Percentiles rank a stretch among this genome's conserved stretches.
Evolutionary conservation across 2,329 filamentous ascomycete genomes (phyloP).

Genomic region (Fusarium hostae): DNA sequence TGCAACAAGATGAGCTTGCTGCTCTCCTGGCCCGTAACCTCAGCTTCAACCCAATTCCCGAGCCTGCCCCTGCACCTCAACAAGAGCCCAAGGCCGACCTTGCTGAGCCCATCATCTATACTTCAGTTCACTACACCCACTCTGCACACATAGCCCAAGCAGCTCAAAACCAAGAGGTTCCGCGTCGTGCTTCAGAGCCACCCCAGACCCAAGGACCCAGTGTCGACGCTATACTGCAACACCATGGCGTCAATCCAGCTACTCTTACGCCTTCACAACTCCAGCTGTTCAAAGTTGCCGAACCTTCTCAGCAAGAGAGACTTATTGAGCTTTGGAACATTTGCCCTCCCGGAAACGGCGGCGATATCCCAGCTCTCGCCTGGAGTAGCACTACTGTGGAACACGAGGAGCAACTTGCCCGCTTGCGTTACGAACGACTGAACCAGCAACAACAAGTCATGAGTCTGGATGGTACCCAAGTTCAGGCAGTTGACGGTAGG

Average conservation of each 20-base stretch:
- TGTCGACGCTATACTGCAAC: conserved; percentile 68
- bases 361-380: conserved; percentile 63
- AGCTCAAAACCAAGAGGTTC: conserved; percentile 51
- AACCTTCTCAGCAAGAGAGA: conserved; percentile 75
- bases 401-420: conserved; percentile 69
- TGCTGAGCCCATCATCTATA: conserved; percentile 70
- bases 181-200: conserved; percentile 63
- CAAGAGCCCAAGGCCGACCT: conserved; percentile 48
- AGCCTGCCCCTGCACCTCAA: conserved; percentile 34
- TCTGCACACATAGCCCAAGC: conserved; percentile 68
- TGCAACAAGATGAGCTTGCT: conserved; percentile 85
- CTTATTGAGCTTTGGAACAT: conserved; percentile 89
- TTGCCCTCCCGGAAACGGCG: conserved; percentile 72
- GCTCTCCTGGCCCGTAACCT: conserved; percentile 81
- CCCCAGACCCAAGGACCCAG: conserved; percentile 60
- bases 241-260: conserved; percentile 76
- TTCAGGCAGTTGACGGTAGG: conserved; percentile 64
- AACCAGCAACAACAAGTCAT: conserved; percentile 57
- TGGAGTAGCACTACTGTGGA: conserved; percentile 65
- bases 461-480: conserved; percentile 65
- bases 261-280: conserved; percentile 79
- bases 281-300: conserved; percentile 80
- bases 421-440: conserved; percentile 65
- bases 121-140: conserved; percentile 85
- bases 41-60: conserved; percentile 63